These are phyloP conservation scores for Arthrinium phaeospermum DNA, from an alignment of 2,329 filamentous ascomycete genomes.

Conservation along the genomic window DNA sequence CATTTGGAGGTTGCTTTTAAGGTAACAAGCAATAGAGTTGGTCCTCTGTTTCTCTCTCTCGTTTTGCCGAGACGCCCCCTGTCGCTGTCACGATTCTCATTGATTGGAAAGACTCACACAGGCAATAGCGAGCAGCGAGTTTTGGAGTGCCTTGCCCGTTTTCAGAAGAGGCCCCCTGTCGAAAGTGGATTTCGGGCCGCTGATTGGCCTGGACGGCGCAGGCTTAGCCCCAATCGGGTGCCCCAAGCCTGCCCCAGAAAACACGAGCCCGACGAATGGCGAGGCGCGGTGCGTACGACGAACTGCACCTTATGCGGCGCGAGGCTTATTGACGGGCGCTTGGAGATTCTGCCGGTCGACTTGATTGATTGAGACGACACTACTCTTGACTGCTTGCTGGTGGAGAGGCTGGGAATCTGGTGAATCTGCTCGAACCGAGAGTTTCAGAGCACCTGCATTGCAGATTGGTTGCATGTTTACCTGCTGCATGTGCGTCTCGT, in stretches of 20 bases:
- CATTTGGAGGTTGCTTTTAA: not conserved
- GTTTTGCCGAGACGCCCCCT: not conserved
- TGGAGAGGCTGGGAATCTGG: not conserved
- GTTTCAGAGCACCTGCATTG: slow-evolving; percentile 2
- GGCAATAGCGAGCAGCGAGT: not conserved
- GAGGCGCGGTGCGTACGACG: not conserved
- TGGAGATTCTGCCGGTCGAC: not conserved
- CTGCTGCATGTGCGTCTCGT: not conserved
- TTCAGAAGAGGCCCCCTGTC: slow-evolving; percentile 2
- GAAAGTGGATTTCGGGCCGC: not conserved
- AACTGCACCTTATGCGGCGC: slow-evolving; percentile 9
- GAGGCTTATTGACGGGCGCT: slow-evolving; percentile 6
- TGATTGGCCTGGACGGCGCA: not conserved
- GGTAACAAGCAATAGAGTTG: not conserved
- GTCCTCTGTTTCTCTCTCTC: not conserved
- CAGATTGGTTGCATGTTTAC: not conserved
- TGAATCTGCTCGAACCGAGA: not conserved
- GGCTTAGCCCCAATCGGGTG: slow-evolving; percentile 10
- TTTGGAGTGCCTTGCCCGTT: slow-evolving; percentile 1
- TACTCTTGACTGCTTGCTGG: not conserved
- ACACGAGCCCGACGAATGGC: not conserved
- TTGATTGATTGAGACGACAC: not conserved
- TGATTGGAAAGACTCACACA: not conserved
- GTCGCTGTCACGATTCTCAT: not conserved
- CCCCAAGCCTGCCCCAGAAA: slow-evolving; percentile 8